Base-by-base conservation (phyloP, 1,284 basidiomycete genomes). In the Microbotryomycetes sp. region DNA sequence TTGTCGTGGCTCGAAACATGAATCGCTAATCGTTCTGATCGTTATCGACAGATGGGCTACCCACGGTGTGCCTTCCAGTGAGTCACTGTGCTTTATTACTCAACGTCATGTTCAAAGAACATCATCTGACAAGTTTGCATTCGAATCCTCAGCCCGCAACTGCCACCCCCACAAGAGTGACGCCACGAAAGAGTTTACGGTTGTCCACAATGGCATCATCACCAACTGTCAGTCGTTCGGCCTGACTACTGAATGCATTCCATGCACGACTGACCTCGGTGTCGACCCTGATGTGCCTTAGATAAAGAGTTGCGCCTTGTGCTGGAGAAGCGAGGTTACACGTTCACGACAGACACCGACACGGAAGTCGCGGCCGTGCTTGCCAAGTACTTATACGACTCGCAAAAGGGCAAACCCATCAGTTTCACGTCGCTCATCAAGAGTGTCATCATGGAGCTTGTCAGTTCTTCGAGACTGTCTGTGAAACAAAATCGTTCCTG, bases 141-240 rank as follows among this genome's bases (percentile, higher is more conserved):
- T n/a, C 12, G 4, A 49, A 4, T 36, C 36, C 30, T 88, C 86
- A 30, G 83, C 86, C 58, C 77, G 82, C 72, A 99, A 98, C 81
- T 98, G 94, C 79, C 96, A 99, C 78, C 96, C 96, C 63, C 86
- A 97, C 75, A 86, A 87, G 71, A 90, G 88, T 45, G 92, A 97
- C 75, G 80, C 83, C 36, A 82, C 68, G 58, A 80, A 80, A 68
- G 92, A 97, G 74, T 98, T 99, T 80, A 85, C 86, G 63, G 81
- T 98, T 71, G 93, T 98, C 49, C 96, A 99, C 83, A 98, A 99
- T 74, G 96, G 96, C 77, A 98, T 98, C 76, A 94, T 98, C 73
- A 99, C 96, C 78, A 97, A 97, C 59, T 63, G 59, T 67, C n/a
- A 15, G 62, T 82, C 86, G 82, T 72, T 79, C 80, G 69, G 58